Conservation (phyloP, 805 yeast species). For the Candida andamanensis region DNA sequence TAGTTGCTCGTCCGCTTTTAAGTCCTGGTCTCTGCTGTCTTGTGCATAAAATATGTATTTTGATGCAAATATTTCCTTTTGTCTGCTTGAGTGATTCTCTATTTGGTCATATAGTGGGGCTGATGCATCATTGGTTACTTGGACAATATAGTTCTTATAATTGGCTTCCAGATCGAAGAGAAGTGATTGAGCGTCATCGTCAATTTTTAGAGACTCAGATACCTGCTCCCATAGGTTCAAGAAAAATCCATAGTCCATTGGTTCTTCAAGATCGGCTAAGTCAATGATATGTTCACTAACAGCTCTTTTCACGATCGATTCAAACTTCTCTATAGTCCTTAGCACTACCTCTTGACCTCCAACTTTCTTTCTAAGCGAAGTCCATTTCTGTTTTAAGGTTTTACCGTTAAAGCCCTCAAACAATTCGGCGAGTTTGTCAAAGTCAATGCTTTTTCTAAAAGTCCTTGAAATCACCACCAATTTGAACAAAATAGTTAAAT, state of each 20-base stretch:
- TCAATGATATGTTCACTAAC: conserved; percentile 52
- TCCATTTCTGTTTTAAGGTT: conserved; percentile 63
- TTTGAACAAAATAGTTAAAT: conserved; percentile 53
- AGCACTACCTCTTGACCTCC: conserved; percentile 49
- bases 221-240: conserved; percentile 63
- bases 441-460: conserved; percentile 55
- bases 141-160: conserved; percentile 33
- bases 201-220: conserved; percentile 36
- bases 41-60: conserved; percentile 42
- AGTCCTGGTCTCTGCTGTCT: conserved; percentile 12
- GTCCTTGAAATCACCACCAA: conserved; percentile 66
- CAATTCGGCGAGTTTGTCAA: conserved; percentile 52
- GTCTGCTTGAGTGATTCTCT: conserved; percentile 62
- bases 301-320: conserved; percentile 52
- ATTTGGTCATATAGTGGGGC: conserved; percentile 35
- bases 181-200: conserved; percentile 26
- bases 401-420: conserved; percentile 41
- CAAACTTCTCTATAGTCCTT: conserved; percentile 63
- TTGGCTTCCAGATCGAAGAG: conserved; percentile 44
- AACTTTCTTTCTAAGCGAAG: conserved; percentile 49
- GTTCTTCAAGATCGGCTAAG: conserved; percentile 43
- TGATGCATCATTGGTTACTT: conserved; percentile 6
- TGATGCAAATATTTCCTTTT: conserved; percentile 54
- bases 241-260: conserved; percentile 46
- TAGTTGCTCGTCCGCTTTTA: conserved; percentile 9